Base-by-base conservation (phyloP, 495 filamentous ascomycete species). In the Neurospora terricola region DNA sequence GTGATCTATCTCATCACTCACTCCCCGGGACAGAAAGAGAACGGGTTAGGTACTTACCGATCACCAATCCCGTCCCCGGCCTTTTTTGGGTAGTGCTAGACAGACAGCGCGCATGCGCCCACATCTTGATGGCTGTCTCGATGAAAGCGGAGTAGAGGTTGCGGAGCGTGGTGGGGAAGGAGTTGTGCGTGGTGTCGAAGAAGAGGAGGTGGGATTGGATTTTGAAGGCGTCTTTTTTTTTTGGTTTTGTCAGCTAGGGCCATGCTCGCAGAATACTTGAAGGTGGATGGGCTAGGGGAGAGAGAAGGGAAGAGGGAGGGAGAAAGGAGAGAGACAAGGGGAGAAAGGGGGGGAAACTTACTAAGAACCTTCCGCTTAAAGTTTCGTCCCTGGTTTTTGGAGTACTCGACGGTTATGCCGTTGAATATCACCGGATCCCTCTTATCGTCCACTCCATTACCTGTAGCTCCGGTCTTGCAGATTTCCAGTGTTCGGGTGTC, bases 121-220 rank as follows among this genome's bases (percentile, higher is more conserved):
- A 94, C 85, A 92, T 92, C 80, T 94, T 96, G 80, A 90, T 91
- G 2, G 93, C 94, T 4, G 91, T 86, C 73, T 94, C 93, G 38
- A 86, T 72, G 73, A 97, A 94, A 43, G 88, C 90, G 5, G 88
- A 82, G 79, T 94, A 90, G 16, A 96, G 81, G 76, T 95, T 97
- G 7, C 80, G 80, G 5, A 96, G 82, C 5, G 95, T 92, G 0
- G 88, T 92, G 2, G 77, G 66, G 2, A 87, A 76, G 7, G 89
- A 89, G 79, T 98, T 98, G 82, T 94, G 91, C 5, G 84, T 81
- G 4, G 92, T 93, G 78, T 97, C 94, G 72, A 96, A 90, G 80
- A 95, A 94, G 91, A 97, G 96, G 38, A 90, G 86, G 76, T 96
- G 91, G 71, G 92, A 89, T 75, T 96, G 93, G 62, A 94, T 90